Percentiles rank a stretch among this genome's conserved stretches.
phyloP scores from a whole-genome alignment of 1,139 yeast genomes.

The Zygoascus meyerae region DNA sequence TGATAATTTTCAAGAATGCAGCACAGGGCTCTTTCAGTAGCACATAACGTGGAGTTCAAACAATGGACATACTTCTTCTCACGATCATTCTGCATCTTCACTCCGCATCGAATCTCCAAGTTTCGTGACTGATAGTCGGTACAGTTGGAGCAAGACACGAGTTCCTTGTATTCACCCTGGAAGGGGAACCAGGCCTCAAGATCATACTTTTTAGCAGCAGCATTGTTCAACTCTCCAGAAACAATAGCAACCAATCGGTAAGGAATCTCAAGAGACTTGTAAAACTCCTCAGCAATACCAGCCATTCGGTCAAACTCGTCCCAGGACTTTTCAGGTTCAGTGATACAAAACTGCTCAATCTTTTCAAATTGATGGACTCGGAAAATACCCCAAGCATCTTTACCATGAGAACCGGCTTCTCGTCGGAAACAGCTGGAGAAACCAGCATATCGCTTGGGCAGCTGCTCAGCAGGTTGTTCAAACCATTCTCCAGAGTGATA shows the following conservation, averaged over 20 bases:
- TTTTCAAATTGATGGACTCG: constrained; percentile 98
- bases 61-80: constrained; percentile 99
- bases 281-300: constrained; percentile 83
- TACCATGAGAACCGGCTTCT: constrained; percentile 99
- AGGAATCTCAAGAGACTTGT: constrained; percentile 85
- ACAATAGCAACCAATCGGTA: constrained; percentile 97
- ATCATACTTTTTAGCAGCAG: constrained; percentile 98
- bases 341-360: constrained; percentile 86
- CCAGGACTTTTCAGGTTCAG: constrained; percentile 99
- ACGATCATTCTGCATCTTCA: constrained; percentile 89
- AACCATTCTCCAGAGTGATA: constrained; percentile 98
- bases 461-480: constrained; percentile 93
- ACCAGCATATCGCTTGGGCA: constrained; percentile 92
- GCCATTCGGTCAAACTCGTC: constrained; percentile 95
- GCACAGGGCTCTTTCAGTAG: constrained; percentile 97
- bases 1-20: constrained; percentile 97
- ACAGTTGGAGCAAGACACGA: constrained; percentile 97
- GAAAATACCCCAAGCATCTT: constrained; percentile 99
- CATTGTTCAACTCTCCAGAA: constrained; percentile 96
- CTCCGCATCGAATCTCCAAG: constrained; percentile 97
- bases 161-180: constrained; percentile 97
- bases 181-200: constrained; percentile 99
- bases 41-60: constrained; percentile 93
- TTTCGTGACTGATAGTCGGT: constrained; percentile 98
- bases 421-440: constrained; percentile 98